Evolutionary conservation across 805 yeast genomes (phyloP), one percentile per base, ranked within the genome.

Genomic region (Helenozyma baotianmanensis): DNA sequence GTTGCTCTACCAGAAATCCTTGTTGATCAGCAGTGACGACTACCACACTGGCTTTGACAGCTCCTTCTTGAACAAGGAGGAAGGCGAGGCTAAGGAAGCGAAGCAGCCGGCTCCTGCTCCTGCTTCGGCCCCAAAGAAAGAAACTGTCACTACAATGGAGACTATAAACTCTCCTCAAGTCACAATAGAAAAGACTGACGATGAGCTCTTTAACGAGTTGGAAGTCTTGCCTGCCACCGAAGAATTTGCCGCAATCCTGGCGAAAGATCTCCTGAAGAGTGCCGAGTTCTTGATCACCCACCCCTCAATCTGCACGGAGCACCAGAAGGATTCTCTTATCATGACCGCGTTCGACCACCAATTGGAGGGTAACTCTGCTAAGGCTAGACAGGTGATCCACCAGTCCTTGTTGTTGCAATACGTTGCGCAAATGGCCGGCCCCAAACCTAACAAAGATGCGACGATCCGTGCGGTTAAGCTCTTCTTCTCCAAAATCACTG

Each of bases 301-400:
- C 56, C 76, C 84, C 24, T 68, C 72, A 37, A 84, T 92, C 36
- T 76, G 89, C 30, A 76, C 77, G 4, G 87, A 82, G 43, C 79
- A 80, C 40, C 97, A 92, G 54, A 87, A 89, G 53, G 97, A 92
- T 57, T 86, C 95, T 0, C 74, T 92, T 38, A 68, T 89, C 54
- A 89, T 90, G 96, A 80, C 81, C 14, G 94, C 97, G 0, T 92
- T 92, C 57, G 95, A 90, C 50, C 66, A 69, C 35, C 86, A 87
- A 54, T 68, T 90, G 40, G 76, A 72, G 10, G 82, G 78, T 14
- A 71, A 86, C 29, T 50, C 71, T 0, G 40, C 44, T 5, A 54
- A 57, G 6, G 78, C 95, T 8, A 72, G 70, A 39, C 81, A 76
- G 39, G 74, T 78, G n/a, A 80, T 90, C 27, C 82, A 78, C 55